These are phyloP conservation scores for Anthracocystis panici-leucophaei DNA, from an alignment of 1,284 basidiomycete genomes.

Conservation along the genomic window DNA sequence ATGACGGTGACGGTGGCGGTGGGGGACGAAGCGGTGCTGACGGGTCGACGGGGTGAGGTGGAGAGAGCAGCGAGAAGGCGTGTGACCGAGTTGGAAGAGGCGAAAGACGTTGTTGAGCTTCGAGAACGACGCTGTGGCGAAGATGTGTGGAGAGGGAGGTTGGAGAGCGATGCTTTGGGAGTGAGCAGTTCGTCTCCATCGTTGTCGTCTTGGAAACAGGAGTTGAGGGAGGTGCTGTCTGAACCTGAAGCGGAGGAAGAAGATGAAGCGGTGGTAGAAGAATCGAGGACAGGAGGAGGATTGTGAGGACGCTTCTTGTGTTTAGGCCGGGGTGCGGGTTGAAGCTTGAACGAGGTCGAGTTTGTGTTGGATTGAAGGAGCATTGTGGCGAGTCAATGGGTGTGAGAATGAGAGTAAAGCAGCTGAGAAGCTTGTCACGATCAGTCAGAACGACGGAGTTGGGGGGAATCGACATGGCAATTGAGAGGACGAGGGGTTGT, in stretches of 20 bases:
- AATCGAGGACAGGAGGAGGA: background rate
- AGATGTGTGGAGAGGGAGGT: background rate
- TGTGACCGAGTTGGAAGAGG: constrained; percentile 12
- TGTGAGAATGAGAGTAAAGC: background rate
- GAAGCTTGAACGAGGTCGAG: constrained; percentile 30
- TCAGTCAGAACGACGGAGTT: background rate
- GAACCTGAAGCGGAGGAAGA: background rate
- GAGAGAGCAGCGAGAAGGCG: constrained; percentile 21
- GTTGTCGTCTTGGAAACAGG: constrained; percentile 32
- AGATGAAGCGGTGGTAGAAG: background rate
- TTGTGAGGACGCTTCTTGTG: constrained; percentile 28
- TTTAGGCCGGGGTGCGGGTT: constrained; percentile 42
- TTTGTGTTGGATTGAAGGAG: constrained; percentile 32
- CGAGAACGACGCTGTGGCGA: constrained; percentile 5
- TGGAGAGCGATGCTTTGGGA: constrained; percentile 18
- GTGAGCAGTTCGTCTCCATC: constrained; percentile 10
- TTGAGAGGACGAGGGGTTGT: too few species aligned
- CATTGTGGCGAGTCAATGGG: constrained; percentile 12
- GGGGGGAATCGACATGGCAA: too few species aligned
- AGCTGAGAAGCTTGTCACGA: background rate
- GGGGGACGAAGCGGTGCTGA: background rate
- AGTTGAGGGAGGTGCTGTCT: constrained; percentile 8
- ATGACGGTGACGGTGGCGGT: constrained; percentile 12
- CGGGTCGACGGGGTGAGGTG: constrained; percentile 1
- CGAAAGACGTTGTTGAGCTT: constrained; percentile 6